Evolutionary conservation across 2,329 filamentous ascomycete species (phyloP).

Genomic region (Nemania sp.): DNA sequence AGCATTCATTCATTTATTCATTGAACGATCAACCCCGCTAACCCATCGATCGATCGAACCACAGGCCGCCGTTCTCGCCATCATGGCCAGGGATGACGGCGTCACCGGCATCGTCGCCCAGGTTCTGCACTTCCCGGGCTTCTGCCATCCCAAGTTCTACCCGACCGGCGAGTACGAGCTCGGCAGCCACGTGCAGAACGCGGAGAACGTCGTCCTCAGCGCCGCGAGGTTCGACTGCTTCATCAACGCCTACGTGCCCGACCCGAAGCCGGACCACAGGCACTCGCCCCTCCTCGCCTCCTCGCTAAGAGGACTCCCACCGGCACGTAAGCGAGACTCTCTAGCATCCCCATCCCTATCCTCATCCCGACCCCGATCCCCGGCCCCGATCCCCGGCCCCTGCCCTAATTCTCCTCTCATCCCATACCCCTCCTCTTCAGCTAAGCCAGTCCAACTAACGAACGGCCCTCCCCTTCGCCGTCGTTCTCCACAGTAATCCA

Average conservation of each 20-base stretch:
- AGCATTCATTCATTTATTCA: no score
- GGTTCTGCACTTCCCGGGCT: conserved; percentile 23
- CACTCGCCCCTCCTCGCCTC: conserved; percentile 24
- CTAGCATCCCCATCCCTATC: no score
- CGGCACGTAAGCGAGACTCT: conserved; percentile 17
- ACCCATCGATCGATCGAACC: neutral
- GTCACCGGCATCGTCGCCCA: conserved; percentile 23
- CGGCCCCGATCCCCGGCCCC: neutral
- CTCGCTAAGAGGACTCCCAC: conserved; percentile 19
- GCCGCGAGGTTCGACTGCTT: conserved; percentile 11
- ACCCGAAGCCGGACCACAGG: conserved; percentile 16
- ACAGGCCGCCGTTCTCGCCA: conserved; percentile 15
- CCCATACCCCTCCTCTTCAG: neutral
- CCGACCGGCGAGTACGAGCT: conserved; percentile 23
- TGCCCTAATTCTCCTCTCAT: no score
- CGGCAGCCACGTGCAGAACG: conserved; percentile 25
- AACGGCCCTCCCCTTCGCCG: neutral
- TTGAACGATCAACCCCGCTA: neutral
- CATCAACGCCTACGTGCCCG: conserved; percentile 13
- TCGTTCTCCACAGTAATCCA: conserved; percentile 18
- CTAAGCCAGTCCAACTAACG: neutral
- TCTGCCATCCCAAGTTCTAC: conserved; percentile 25
- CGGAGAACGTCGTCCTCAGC: conserved; percentile 22
- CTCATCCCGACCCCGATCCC: neutral
- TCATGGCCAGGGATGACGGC: conserved; percentile 17